Percentiles rank a stretch among this genome's conserved stretches.
phyloP scores from a whole-genome alignment of 2,329 filamentous ascomycete genomes.

The Cylindrodendrum hubeiense region DNA sequence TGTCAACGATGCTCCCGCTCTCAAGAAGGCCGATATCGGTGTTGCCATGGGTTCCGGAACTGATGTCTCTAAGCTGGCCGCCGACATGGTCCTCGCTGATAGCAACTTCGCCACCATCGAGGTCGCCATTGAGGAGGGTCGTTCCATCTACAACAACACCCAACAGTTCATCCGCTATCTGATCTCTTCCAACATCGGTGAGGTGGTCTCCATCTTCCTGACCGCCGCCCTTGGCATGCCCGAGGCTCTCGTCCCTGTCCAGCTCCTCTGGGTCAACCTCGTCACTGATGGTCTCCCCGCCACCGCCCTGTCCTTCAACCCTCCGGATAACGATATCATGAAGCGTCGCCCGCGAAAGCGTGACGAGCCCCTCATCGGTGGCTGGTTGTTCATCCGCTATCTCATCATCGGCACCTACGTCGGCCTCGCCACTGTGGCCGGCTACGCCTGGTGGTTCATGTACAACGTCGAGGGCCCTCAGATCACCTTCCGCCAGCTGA shows the following conservation, averaged over 20 bases:
- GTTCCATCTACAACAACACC: slow-evolving; percentile 99
- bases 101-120: slow-evolving; percentile 99
- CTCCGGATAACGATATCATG: slow-evolving; percentile 99
- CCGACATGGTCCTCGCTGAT: slow-evolving; percentile 98
- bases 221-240: slow-evolving; percentile 98
- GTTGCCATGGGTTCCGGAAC: slow-evolving; percentile 99
- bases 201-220: slow-evolving; percentile 98
- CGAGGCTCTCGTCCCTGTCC: slow-evolving; percentile 95
- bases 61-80: slow-evolving; percentile 94
- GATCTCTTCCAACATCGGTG: slow-evolving; percentile 98
- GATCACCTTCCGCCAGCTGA: slow-evolving; percentile 89
- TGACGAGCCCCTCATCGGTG: slow-evolving; percentile 90
- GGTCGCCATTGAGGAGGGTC: slow-evolving; percentile 94
- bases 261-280: slow-evolving; percentile 98
- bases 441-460: slow-evolving; percentile 99
- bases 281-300: slow-evolving; percentile 97
- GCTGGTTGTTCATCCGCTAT: slow-evolving; percentile 98
- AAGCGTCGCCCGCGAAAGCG: slow-evolving; percentile 90
- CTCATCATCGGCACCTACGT: slow-evolving; percentile 97
- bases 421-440: slow-evolving; percentile 92
- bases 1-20: slow-evolving; percentile 96
- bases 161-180: slow-evolving; percentile 99
- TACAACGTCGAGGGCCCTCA: slow-evolving; percentile 91
- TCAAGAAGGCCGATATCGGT: slow-evolving; percentile 99
- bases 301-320: slow-evolving; percentile 97